Evolutionary conservation across 2,329 filamentous ascomycete genomes (phyloP), one percentile per base, ranked within the genome.

Genomic region (Cercospora sp.): DNA sequence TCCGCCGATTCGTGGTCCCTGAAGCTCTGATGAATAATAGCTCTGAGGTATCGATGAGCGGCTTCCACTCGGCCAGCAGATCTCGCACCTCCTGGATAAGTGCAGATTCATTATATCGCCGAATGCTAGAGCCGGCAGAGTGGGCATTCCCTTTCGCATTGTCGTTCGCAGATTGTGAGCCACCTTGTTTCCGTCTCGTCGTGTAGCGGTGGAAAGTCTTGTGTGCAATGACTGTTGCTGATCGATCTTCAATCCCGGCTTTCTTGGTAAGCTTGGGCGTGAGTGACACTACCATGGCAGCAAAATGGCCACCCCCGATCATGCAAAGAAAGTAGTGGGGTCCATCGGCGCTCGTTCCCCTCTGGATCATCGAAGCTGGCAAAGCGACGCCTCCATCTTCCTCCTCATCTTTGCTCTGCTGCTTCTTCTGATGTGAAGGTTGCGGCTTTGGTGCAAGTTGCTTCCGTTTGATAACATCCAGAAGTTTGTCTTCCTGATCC

Each of bases 161-260:
- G 79, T 99, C 95, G 78, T 93, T 98, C 30, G 94, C 90, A 3
- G 94, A 96, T 79, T 99, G 95, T 10, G 93, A 90, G 51, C 96
- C 95, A 84, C 95, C 95, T 79, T 99, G 95, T 79, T 99, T 99
- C 73, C 95, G 87, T 72, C 95, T 87, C 5, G 95, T 99, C 0
- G 96, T 99, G 78, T 99, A 99, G 66, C 95, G 88, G 79, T 99
- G 96, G 79, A 98, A 99, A 0, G 94, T 97, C 83, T 99, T 99
- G 80, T 98, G 94, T 0, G 93, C 94, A 55, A 97, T 85, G 0
- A 98, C 92, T 0, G 90, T 91, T 5, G 94, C 93, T 75, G 97
- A 91, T 63, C 92, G 87, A 72, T 96, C 93, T 77, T 97, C 87
- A 1, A 90, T 85, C 0, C 91, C 91, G 16, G 85, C 82, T 63